A percentile compares a stretch with the other conserved stretches of the same genome.
phyloP scores from a whole-genome alignment of 306 rosid genomes.

The Arachis hypogaea region DNA sequence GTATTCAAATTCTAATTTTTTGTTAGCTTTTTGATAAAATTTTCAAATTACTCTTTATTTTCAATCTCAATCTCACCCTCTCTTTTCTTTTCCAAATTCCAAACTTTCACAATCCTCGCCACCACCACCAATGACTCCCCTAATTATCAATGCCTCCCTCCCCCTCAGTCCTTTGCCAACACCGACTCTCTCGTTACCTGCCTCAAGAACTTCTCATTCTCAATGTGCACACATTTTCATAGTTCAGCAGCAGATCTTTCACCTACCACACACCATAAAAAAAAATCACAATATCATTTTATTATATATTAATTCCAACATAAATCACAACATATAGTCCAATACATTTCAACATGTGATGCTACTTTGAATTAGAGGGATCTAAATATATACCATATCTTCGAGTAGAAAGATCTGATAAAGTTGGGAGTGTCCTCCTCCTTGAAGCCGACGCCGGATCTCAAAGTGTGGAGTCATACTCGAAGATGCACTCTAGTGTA shows the following conservation, averaged over 20 bases:
- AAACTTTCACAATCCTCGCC: no score
- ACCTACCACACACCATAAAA: slow-evolving; percentile 48
- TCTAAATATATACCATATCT: slow-evolving; percentile 61
- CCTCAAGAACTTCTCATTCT: slow-evolving; percentile 49
- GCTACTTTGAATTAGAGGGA: neutral
- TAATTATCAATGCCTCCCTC: no score
- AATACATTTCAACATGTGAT: neutral
- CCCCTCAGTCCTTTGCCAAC: no score
- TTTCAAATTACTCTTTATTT: no score
- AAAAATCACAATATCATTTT: no score
- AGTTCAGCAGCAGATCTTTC: slow-evolving; percentile 79
- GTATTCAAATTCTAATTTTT: no score
- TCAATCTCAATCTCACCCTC: no score
- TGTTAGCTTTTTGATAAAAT: no score
- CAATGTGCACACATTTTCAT: slow-evolving; percentile 83
- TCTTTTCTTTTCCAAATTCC: no score
- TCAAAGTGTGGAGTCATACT: slow-evolving; percentile 70
- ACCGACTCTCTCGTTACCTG: no score
- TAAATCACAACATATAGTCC: neutral
- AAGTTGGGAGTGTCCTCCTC: slow-evolving; percentile 82
- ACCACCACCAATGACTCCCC: no score
- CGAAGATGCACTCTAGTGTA: slow-evolving; percentile 93
- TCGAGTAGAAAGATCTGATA: slow-evolving; percentile 84
- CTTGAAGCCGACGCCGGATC: slow-evolving; percentile 73
- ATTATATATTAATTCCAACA: no score